Percentiles rank a stretch among this genome's conserved stretches.
Conservation (phyloP, 2,329 filamentous ascomycete genomes). For the Orbilia oligospora region DNA sequence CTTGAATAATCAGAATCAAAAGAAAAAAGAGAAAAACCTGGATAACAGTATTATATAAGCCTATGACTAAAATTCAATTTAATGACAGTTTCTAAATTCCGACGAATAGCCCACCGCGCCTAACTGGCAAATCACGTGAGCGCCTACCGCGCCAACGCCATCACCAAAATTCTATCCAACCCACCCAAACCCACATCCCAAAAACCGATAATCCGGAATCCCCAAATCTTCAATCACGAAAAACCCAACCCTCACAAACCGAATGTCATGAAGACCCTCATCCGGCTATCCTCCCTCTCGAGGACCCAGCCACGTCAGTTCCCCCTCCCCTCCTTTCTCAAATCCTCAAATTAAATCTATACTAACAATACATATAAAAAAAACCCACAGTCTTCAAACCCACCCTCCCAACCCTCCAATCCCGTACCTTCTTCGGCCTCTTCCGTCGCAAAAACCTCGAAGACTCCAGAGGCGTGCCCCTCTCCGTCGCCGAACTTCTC, state of each 20-base stretch:
- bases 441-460: conserved; percentile 53
- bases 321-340: background rate
- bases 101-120: background rate
- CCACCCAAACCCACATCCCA: background rate
- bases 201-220: too few species aligned
- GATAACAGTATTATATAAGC: too few species aligned
- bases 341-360: background rate
- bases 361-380: conserved; percentile 17
- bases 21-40: too few species aligned
- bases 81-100: too few species aligned
- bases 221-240: background rate
- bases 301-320: conserved; percentile 52
- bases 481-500: conserved; percentile 68
- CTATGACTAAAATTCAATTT: too few species aligned
- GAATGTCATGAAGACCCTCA: conserved; percentile 56
- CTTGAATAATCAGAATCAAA: too few species aligned
- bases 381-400: conserved; percentile 39
- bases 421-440: conserved; percentile 48
- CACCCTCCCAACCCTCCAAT: conserved; percentile 23
- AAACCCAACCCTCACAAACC: conserved; percentile 6
- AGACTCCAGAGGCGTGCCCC: conserved; percentile 45
- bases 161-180: background rate
- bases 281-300: conserved; percentile 54
- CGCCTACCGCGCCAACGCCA: conserved; percentile 23
- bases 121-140: conserved; percentile 25